Evolutionary conservation across 257 asterid genomes (phyloP).

Genomic region (Pogostemon cablin): DNA sequence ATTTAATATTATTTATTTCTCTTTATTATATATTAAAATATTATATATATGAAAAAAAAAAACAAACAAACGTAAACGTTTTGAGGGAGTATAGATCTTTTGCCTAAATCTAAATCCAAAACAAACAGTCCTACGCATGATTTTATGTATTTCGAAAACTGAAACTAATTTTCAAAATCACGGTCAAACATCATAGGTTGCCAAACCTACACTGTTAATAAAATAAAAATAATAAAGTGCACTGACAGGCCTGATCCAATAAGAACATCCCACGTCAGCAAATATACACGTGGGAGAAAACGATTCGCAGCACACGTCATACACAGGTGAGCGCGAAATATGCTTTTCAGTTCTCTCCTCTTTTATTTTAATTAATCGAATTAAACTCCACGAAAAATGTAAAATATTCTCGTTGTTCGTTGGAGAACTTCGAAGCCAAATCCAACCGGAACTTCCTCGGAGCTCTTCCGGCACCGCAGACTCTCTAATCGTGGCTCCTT

Average conservation of each 20-base stretch:
- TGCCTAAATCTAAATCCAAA: too few relatives aligned
- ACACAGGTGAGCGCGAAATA: slow-evolving; percentile 35
- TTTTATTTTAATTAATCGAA: neutral
- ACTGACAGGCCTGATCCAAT: slow-evolving; percentile 29
- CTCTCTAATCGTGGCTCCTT: slow-evolving; percentile 80
- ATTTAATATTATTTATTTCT: too few relatives aligned
- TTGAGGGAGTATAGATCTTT: too few relatives aligned
- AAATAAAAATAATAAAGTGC: too few relatives aligned
- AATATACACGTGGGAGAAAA: slow-evolving; percentile 38
- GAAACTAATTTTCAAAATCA: too few relatives aligned
- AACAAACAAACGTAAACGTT: too few relatives aligned
- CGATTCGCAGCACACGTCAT: slow-evolving; percentile 38
- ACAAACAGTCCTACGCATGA: too few relatives aligned
- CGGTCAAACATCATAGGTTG: too few relatives aligned
- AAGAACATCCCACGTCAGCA: slow-evolving; percentile 36
- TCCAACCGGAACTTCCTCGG: slow-evolving; percentile 37
- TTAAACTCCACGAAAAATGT: neutral
- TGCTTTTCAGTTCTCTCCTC: neutral
- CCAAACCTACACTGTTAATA: too few relatives aligned
- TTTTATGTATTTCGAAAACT: too few relatives aligned
- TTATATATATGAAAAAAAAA: too few relatives aligned
- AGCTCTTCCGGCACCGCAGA: slow-evolving; percentile 49
- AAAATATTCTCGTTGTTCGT: neutral
- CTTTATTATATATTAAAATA: too few relatives aligned
- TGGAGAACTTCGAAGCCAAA: slow-evolving; percentile 27